These are phyloP conservation scores for Rugosomyces carneus DNA, from an alignment of 1,284 basidiomycete species.

Conservation along the genomic window DNA sequence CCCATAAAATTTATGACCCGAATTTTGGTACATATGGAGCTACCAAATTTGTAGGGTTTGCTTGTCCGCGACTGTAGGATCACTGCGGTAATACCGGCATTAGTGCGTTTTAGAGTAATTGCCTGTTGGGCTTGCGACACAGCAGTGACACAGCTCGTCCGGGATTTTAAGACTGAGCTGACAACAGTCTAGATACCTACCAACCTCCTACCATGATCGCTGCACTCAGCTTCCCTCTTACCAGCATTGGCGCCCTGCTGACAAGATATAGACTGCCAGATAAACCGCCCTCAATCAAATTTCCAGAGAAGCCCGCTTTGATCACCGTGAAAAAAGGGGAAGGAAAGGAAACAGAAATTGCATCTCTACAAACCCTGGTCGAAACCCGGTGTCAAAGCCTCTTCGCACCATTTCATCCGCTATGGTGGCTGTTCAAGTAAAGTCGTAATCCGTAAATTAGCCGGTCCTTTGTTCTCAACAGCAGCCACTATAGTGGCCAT, in stretches of 20 bases:
- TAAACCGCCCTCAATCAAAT: slow-evolving; percentile 31
- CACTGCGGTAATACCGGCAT: slow-evolving; percentile 10
- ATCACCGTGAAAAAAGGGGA: slow-evolving; percentile 32
- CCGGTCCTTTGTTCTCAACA: slow-evolving; percentile 8
- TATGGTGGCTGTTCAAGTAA: slow-evolving; percentile 70
- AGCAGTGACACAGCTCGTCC: no score
- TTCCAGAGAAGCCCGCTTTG: slow-evolving; percentile 32
- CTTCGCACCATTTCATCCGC: slow-evolving; percentile 45
- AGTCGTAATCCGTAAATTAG: slow-evolving; percentile 16
- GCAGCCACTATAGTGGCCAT: slow-evolving; percentile 47
- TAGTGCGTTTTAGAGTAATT: no score
- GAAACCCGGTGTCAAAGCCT: slow-evolving; percentile 54
- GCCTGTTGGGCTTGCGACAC: background rate
- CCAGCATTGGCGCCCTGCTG: slow-evolving; percentile 29
- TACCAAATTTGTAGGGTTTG: no score
- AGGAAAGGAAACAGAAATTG: slow-evolving; percentile 27
- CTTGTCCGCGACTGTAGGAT: background rate
- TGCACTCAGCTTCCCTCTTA: slow-evolving; percentile 22
- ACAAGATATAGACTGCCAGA: slow-evolving; percentile 19
- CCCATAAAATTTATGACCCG: no score
- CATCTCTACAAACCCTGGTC: slow-evolving; percentile 48
- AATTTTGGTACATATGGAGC: no score
- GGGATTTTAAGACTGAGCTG: no score
- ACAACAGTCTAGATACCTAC: no score
- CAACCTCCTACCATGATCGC: slow-evolving; percentile 16